Base-by-base conservation (phyloP, 2,329 filamentous ascomycete genomes). In the Aspergillus versicolor region DNA sequence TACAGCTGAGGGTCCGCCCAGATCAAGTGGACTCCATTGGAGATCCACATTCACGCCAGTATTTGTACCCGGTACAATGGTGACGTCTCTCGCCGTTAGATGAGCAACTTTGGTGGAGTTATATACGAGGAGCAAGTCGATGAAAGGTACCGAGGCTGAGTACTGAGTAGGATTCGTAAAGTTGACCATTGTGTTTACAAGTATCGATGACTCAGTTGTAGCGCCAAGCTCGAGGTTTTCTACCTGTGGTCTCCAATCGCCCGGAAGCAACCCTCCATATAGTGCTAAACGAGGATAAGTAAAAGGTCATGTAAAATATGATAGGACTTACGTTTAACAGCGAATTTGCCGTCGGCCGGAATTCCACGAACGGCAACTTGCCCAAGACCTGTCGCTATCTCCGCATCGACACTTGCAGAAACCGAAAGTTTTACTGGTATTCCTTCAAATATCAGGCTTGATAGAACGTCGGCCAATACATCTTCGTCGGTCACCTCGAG, bases 91-190 rank as follows among this genome's bases (percentile, higher is more conserved):
- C 2, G 86, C 84, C 0, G 83, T 88, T 12, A 89, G 87, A 70
- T 93, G 88, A 32, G 90, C 94, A 34, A 99, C 78, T 7, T 89
- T 71, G 0, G 88, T 88, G 11, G 82, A 85, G 65, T 95, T 92
- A 65, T 85, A 86, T 30, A 90, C 72, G 42, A 97, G 76, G 60
- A 92, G 85, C 43, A 96, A 82, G 69, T 89, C 92, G 61, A 91
- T 75, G 61, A 86, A 93, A 2, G 93, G 93, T n/a, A 97, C 80
- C 2, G 79, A 80, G 4, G 91, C 92, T 4, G 90, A 87, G 72
- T 97, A 97, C 4, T 87, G 83, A 0, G 92, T 96, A 1, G 93
- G 92, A 68, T 99, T 99, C 4, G 90, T 95, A 59, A 96, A 82
- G 69, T 94, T 96, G 67, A 96, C 81, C 40, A 80, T 76, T 13